Percentiles rank a stretch among this genome's conserved stretches.
These are phyloP conservation scores for Emiliania huxleyi DNA, from an alignment of 78 protist genomes.

Conservation along the genomic window DNA sequence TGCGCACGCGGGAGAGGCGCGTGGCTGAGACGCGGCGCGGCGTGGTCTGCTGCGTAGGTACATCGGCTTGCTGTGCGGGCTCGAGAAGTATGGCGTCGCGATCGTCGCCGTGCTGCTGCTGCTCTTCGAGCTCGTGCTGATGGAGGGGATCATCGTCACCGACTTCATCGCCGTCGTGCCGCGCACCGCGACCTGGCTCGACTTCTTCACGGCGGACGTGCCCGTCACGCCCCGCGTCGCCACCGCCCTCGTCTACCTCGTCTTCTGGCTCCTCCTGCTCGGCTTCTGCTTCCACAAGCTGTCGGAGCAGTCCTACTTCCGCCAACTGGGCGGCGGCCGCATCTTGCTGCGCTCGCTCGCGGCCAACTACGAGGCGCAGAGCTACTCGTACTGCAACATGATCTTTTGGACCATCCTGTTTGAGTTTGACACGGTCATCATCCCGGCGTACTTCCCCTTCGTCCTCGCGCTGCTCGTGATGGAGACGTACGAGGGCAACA, in stretches of 20 bases:
- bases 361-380: background rate
- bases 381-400: background rate
- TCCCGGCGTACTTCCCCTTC: background rate
- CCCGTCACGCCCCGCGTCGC: background rate
- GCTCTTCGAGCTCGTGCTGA: background rate
- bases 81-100: background rate
- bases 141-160: background rate
- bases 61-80: background rate
- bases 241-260: background rate
- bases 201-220: background rate
- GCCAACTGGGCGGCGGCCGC: background rate
- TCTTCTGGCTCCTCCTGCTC: background rate
- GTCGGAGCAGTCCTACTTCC: background rate
- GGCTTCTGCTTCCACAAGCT: background rate
- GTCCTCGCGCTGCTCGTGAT: background rate
- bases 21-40: no score
- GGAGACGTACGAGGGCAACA: background rate
- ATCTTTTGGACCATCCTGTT: background rate
- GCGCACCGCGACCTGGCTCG: background rate
- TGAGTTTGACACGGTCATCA: background rate
- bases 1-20: no score
- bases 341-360: background rate
- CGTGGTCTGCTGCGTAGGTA: no score
- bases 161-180: background rate
- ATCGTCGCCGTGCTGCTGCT: background rate